Evolutionary conservation across 768 basidiomycete species (phyloP), one percentile per base, ranked within the genome.

Genomic region (Panaeolus papilionaceus): DNA sequence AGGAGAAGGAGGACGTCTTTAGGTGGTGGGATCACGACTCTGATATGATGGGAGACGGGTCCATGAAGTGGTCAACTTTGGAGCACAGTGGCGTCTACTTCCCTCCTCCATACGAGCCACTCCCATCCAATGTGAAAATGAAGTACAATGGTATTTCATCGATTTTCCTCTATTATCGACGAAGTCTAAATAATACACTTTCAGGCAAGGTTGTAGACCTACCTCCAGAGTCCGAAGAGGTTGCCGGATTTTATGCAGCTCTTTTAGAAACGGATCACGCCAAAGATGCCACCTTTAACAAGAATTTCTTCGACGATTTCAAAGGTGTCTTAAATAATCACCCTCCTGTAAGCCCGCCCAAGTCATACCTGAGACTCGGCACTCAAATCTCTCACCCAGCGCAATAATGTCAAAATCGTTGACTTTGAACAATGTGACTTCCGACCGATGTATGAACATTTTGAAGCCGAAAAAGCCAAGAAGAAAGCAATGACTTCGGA

Each of bases 291-390:
- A 89, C 84, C 0, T 99, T 99, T 82, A 92, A 93, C 78, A 89
- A 90, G 77, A 99, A 99, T 78, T 99, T 99, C 79, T 99, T 99
- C 77, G 85, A 91, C 0, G 97, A 98, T 76, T 99, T 92, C 87
- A 83, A 88, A 68, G 86, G 80, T 10, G 84, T 97, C 20, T 77
- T 99, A 69, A 88, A 92, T 72, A 84, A 91, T 64, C 78, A 92
- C 76, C 95, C 96, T 71, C 93, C 96, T 18, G 96, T 96, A 75
- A 71, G 94, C 84, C 11, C 16, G 42, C 33, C 37, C 33, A 16
- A 39, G 49, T 1, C 47, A 8, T 51, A 20, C 4, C 39, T 33
- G 14, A 37, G 37, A 38, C 10, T 65, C 23, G 14, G 58, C 68
- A 63, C 64, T 39, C 26, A 12, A 47, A 4, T 11, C 66, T 65